A percentile compares a stretch with the other conserved stretches of the same genome.
phyloP scores from a whole-genome alignment of 495 filamentous ascomycete genomes.

The Coniosporium apollinis region DNA sequence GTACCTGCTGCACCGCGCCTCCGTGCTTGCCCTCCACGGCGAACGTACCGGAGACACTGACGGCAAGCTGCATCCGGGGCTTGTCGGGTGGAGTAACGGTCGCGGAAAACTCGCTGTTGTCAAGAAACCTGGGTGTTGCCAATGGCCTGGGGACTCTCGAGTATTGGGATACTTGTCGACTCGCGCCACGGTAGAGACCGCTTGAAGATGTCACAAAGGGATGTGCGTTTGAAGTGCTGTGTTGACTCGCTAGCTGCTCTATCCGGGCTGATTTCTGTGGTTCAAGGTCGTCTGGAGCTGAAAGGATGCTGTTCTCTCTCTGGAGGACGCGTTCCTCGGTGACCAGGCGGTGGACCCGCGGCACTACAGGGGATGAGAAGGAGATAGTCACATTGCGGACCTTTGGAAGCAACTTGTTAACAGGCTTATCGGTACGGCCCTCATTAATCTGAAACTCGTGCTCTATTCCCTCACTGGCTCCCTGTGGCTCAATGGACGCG shows the following conservation, averaged over 20 bases:
- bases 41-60: constrained; percentile 18
- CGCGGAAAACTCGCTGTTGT: constrained; percentile 13
- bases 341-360: constrained; percentile 1
- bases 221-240: no score
- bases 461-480: constrained; percentile 12
- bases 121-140: not conserved
- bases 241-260: no score
- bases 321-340: not conserved
- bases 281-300: not conserved
- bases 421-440: constrained; percentile 6
- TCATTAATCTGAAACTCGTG: constrained; percentile 19
- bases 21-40: constrained; percentile 2
- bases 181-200: not conserved
- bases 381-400: constrained; percentile 15
- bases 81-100: constrained; percentile 10
- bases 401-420: not conserved
- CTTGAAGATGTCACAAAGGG: no score
- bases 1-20: constrained; percentile 1
- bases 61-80: constrained; percentile 17
- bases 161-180: not conserved
- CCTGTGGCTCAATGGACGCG: constrained; percentile 2
- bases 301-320: not conserved
- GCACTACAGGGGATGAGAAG: constrained; percentile 6
- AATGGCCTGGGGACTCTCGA: not conserved
- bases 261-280: not conserved